These are phyloP conservation scores for Chaetoceros tenuissimus DNA, from an alignment of 108 stramenopile genomes.

Conservation along the genomic window DNA sequence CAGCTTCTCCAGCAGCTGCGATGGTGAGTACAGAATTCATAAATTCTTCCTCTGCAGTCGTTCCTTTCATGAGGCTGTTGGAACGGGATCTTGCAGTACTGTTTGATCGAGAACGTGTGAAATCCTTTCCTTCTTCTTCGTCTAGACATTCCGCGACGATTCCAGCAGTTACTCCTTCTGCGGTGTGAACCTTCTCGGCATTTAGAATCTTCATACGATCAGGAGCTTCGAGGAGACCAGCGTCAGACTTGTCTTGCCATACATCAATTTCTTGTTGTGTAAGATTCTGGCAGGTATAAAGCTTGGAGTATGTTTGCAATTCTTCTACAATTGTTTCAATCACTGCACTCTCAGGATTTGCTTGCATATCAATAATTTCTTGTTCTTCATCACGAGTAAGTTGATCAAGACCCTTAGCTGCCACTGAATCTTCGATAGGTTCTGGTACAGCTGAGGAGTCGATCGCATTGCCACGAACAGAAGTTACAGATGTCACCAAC, in stretches of 20 bases:
- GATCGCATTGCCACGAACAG: slow-evolving; percentile 31
- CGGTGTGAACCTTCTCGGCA: slow-evolving; percentile 32
- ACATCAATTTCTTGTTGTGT: slow-evolving; percentile 60
- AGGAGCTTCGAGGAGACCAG: slow-evolving; percentile 38
- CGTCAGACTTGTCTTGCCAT: slow-evolving; percentile 39
- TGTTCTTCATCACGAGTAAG: slow-evolving; percentile 54
- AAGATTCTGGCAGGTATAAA: slow-evolving; percentile 47
- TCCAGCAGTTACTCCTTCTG: slow-evolving; percentile 56
- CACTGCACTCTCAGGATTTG: slow-evolving; percentile 26
- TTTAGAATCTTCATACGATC: slow-evolving; percentile 22
- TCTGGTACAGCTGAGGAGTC: slow-evolving; percentile 16
- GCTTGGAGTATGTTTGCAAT: slow-evolving; percentile 42
- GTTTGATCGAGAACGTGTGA: too few relatives aligned
- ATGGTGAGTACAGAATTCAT: slow-evolving; percentile 19
- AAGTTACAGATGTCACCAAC: slow-evolving; percentile 37
- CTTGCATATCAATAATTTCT: slow-evolving; percentile 39
- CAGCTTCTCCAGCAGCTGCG: slow-evolving; percentile 68
- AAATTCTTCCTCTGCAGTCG: slow-evolving; percentile 3
- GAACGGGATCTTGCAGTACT: too few relatives aligned
- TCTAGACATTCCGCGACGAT: slow-evolving; percentile 44
- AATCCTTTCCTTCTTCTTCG: not conserved
- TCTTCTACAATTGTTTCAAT: slow-evolving; percentile 45
- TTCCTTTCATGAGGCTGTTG: not conserved
- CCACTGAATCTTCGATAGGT: slow-evolving; percentile 37
- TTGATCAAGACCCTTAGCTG: slow-evolving; percentile 31